These are phyloP conservation scores for Chrysosporium keratinophilum DNA, from an alignment of 2,329 filamentous ascomycete genomes.

Conservation along the genomic window DNA sequence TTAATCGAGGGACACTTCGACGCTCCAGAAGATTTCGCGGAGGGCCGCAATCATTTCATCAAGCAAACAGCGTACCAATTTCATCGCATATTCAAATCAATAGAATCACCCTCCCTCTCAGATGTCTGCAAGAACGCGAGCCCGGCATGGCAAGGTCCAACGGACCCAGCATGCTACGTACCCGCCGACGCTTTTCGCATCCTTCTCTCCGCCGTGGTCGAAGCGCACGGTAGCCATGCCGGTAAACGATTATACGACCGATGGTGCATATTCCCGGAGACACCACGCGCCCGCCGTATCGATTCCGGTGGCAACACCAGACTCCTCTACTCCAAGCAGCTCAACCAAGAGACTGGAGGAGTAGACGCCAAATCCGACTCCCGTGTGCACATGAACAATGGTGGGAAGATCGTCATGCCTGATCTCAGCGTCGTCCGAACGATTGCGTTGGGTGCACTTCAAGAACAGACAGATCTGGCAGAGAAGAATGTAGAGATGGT, in stretches of 20 bases:
- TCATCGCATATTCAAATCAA: conserved; percentile 24
- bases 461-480: conserved; percentile 18
- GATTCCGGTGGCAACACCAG: neutral
- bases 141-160: conserved; percentile 16
- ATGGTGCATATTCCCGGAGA: conserved; percentile 35
- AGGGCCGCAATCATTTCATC: neutral
- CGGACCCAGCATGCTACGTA: conserved; percentile 22
- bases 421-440: conserved; percentile 30
- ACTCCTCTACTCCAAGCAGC: neutral
- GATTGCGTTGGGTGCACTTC: conserved; percentile 27
- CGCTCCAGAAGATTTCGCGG: conserved; percentile 15
- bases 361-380: neutral
- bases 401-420: conserved; percentile 25
- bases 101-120: conserved; percentile 25
- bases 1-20: conserved; percentile 30
- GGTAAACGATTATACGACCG: conserved; percentile 41
- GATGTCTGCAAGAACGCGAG: conserved; percentile 21
- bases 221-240: conserved; percentile 37
- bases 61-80: conserved; percentile 23
- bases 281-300: conserved; percentile 17
- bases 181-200: conserved; percentile 40
- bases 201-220: conserved; percentile 46
- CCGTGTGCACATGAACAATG: conserved; percentile 20
- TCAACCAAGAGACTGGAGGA: neutral
- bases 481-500: neutral